Conservation (phyloP, 768 basidiomycete genomes). For the Mycena leptocephala region DNA sequence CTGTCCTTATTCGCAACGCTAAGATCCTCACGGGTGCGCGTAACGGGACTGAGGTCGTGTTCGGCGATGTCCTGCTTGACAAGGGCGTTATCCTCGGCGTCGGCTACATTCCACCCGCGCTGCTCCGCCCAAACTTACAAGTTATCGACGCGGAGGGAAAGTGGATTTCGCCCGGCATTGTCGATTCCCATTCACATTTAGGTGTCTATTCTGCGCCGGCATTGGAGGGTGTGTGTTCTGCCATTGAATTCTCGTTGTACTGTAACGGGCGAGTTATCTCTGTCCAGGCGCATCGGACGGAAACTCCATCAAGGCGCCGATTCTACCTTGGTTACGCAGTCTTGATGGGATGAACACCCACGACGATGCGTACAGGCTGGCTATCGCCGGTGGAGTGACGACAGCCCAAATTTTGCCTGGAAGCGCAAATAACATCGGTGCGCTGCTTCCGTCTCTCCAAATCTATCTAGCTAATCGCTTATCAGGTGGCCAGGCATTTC, state of each 20-base stretch:
- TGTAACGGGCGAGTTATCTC: too few species aligned
- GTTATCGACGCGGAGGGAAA: slow-evolving; percentile 55
- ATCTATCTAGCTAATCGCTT: neutral
- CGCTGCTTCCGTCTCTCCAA: neutral
- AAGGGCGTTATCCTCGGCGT: slow-evolving; percentile 61
- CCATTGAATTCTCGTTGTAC: neutral
- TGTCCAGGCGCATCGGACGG: slow-evolving; percentile 64
- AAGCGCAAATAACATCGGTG: slow-evolving; percentile 74
- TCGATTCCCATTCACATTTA: slow-evolving; percentile 65
- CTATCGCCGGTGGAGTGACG: slow-evolving; percentile 80
- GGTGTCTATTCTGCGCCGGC: slow-evolving; percentile 35
- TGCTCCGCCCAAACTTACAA: slow-evolving; percentile 20
- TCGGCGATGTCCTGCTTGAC: slow-evolving; percentile 66
- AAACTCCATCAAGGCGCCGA: slow-evolving; percentile 68
- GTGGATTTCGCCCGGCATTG: slow-evolving; percentile 75
- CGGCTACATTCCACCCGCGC: slow-evolving; percentile 51
- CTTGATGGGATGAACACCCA: slow-evolving; percentile 86
- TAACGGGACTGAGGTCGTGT: slow-evolving; percentile 63
- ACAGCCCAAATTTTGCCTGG: slow-evolving; percentile 83
- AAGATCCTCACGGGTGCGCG: slow-evolving; percentile 75
- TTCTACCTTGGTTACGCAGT: slow-evolving; percentile 77
- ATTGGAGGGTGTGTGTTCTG: slow-evolving; percentile 35
- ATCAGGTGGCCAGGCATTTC: slow-evolving; percentile 80
- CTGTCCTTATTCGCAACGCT: slow-evolving; percentile 70
- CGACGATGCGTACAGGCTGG: slow-evolving; percentile 70